These are phyloP conservation scores for Colletotrichum lupini DNA, from an alignment of 2,329 filamentous ascomycete species.

Conservation along the genomic window DNA sequence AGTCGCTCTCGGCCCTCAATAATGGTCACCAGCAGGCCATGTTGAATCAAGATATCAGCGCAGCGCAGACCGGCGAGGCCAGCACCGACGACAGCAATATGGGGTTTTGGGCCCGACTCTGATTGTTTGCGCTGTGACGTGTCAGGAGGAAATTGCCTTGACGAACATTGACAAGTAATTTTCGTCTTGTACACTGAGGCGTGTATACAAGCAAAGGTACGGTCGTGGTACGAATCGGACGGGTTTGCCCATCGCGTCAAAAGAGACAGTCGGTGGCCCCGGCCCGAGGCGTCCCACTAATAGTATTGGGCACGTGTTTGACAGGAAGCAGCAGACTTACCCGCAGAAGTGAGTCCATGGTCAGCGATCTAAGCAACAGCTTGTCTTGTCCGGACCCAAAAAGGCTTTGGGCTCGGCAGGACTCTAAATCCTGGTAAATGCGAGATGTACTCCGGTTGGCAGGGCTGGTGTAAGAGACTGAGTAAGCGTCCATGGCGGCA, in stretches of 20 bases:
- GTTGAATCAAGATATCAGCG: conserved; percentile 72
- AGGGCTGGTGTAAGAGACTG: conserved; percentile 59
- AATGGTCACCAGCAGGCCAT: conserved; percentile 75
- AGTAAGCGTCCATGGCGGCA: conserved; percentile 62
- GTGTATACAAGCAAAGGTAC: conserved; percentile 7
- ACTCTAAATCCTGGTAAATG: conserved; percentile 62
- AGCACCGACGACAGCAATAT: conserved; percentile 76
- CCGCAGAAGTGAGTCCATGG: conserved; percentile 49
- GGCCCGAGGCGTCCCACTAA: conserved; percentile 18
- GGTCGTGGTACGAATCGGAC: not conserved
- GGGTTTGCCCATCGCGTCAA: conserved; percentile 19
- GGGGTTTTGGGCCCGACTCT: conserved; percentile 51
- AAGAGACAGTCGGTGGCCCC: conserved; percentile 9
- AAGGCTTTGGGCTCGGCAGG: conserved; percentile 51
- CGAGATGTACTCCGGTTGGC: conserved; percentile 55
- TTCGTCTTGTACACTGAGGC: conserved; percentile 2
- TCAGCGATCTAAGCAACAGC: conserved; percentile 42
- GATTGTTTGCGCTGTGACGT: conserved; percentile 30
- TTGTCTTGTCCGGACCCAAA: conserved; percentile 45
- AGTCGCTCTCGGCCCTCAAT: conserved; percentile 75
- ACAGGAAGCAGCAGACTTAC: conserved; percentile 41
- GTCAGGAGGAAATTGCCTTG: conserved; percentile 20
- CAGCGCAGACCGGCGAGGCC: conserved; percentile 78
- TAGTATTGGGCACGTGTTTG: conserved; percentile 33
- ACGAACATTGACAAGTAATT: not conserved